Evolutionary conservation across 805 yeast species (phyloP), one percentile per base, ranked within the genome.

Genomic region (Metschnikowia orientalis): DNA sequence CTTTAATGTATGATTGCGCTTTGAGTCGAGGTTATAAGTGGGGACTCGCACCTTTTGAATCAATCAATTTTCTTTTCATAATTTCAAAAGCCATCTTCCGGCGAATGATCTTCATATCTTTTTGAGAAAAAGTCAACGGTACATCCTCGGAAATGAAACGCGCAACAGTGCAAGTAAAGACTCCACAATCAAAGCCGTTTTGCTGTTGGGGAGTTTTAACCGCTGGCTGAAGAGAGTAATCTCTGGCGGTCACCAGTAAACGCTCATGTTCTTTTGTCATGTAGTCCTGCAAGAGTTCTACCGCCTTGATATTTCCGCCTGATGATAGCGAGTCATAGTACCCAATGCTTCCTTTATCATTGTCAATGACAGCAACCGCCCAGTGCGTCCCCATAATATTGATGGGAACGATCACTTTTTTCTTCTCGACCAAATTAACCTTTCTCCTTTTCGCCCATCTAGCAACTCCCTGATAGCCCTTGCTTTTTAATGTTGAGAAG

Each of bases 151-250:
- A 60, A 25, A 86, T 47, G 28, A 71, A 79, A 29, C 77, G 72
- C 1, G 84, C 85, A 28, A 79, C 81, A 35, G 88, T 75, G 56
- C 97, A 82, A 2, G 94, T 74, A 51, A 89, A 92, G 2, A 90
- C 95, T 6, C 98, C 98, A 63, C 98, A 92, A 57, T 92, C 98
- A 45, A 55, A 85, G 0, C 97, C 97, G 52, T 92, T 92, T 17
- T 69, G 64, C 54, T 92, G 98, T 45, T 81, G 85, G 1, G 98
- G 97, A 26, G 89, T 55, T 15, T 52, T 46, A 22, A 48, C 33
- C 24, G 52, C 50, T 2, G 62, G 54, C 16, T 38, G 19, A 4
- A 63, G 41, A 12, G 44, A 29, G 34, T 62, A 66, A 1, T 42
- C 40, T 7, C 43, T 31, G 11, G 38, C 37, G 22, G 56, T 45